These are phyloP conservation scores for Pichia sp. DNA, from an alignment of 1,139 yeast genomes.

Conservation along the genomic window DNA sequence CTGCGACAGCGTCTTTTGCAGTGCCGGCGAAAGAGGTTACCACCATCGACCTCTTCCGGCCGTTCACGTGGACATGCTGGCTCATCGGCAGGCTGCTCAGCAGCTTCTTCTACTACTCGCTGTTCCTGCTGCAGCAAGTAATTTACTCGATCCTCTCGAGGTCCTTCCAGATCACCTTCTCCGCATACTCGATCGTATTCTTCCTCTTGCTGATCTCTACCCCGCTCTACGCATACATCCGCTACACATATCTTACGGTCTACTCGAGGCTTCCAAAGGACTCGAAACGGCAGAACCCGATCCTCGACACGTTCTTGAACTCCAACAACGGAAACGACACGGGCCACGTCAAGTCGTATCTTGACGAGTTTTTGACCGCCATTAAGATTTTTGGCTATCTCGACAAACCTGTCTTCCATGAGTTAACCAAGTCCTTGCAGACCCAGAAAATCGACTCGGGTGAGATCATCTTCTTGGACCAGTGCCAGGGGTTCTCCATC, in stretches of 20 bases:
- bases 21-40: neutral
- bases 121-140: conserved; percentile 22
- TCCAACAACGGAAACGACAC: conserved; percentile 31
- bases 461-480: conserved; percentile 68
- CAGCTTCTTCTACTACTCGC: conserved; percentile 12
- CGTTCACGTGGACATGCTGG: conserved; percentile 20
- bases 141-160: conserved; percentile 24
- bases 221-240: conserved; percentile 37
- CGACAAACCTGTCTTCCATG: conserved; percentile 87
- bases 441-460: conserved; percentile 79
- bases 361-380: conserved; percentile 87
- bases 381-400: conserved; percentile 91
- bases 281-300: conserved; percentile 41
- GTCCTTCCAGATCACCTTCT: conserved; percentile 29
- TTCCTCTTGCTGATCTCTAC: conserved; percentile 22
- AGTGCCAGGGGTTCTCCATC: conserved; percentile 72
- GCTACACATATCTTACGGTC: conserved; percentile 48
- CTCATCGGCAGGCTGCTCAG: conserved; percentile 18
- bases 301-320: conserved; percentile 40
- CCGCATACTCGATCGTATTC: conserved; percentile 28
- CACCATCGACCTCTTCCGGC: neutral
- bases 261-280: conserved; percentile 52
- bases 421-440: conserved; percentile 84
- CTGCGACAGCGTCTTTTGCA: neutral
- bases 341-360: conserved; percentile 50